These are phyloP conservation scores for Pachysandra terminalis DNA, from an alignment of 164 flowering plant species.

Conservation along the genomic window DNA sequence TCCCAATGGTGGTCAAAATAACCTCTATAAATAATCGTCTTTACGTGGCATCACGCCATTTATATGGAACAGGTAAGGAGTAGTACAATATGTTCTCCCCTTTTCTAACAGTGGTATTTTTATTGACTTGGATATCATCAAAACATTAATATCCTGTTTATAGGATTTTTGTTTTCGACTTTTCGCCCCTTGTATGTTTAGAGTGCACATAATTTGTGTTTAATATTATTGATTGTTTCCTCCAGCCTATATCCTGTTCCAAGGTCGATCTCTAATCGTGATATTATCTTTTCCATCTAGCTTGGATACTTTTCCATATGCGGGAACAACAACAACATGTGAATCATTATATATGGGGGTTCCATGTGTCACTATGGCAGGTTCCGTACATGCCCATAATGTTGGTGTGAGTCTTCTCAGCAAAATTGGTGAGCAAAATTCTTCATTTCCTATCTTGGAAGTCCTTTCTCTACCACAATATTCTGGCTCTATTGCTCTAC, in stretches of 20 bases:
- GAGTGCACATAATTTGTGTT: not conserved
- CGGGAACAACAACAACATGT: conserved; percentile 98
- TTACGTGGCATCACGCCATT: too few relatives aligned
- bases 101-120: too few relatives aligned
- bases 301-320: conserved; percentile 98
- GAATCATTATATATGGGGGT: conserved; percentile 98
- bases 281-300: conserved; percentile 31
- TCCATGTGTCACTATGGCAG: conserved; percentile 97
- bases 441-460: not conserved
- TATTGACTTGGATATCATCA: too few relatives aligned
- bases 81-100: too few relatives aligned
- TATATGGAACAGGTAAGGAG: too few relatives aligned
- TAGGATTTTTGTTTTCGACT: too few relatives aligned
- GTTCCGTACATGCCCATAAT: conserved; percentile 94
- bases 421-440: conserved; percentile 65
- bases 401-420: conserved; percentile 93
- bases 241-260: not conserved
- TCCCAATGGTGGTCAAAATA: too few relatives aligned
- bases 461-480: not conserved
- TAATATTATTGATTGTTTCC: too few relatives aligned
- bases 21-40: too few relatives aligned
- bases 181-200: too few relatives aligned
- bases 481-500: not conserved
- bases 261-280: not conserved
- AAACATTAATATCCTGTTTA: too few relatives aligned